phyloP scores from a whole-genome alignment of 305 asterid genomes.

The Fraxinus greggii region DNA sequence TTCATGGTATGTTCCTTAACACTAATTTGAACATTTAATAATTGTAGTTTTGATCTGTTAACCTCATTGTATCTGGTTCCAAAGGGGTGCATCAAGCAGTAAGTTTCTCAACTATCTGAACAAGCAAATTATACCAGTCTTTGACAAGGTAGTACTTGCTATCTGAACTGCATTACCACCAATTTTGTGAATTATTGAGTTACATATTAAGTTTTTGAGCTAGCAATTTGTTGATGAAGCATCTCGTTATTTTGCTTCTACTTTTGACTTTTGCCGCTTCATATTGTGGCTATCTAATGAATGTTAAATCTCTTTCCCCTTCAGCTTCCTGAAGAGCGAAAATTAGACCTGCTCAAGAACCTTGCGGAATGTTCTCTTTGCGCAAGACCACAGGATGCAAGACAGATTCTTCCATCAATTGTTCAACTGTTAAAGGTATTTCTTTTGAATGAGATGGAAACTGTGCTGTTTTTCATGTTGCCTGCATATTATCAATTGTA shows the following conservation, averaged over 20 bases:
- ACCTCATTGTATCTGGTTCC: constrained; percentile 27
- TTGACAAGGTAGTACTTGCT: constrained; percentile 71
- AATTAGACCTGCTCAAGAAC: constrained; percentile 73
- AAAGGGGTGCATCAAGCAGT: constrained; percentile 91
- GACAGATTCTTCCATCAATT: constrained; percentile 76
- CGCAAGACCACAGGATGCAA: constrained; percentile 83
- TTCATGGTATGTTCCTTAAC: constrained; percentile 47
- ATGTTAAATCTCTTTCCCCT: constrained; percentile 14
- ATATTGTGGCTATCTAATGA: constrained; percentile 24
- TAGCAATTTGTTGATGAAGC: neutral
- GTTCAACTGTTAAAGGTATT: constrained; percentile 88
- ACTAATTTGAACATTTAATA: constrained; percentile 2
- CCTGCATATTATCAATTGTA: constrained; percentile 8
- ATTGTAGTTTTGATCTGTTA: constrained; percentile 4
- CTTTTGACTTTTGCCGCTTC: neutral
- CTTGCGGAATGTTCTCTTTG: constrained; percentile 82
- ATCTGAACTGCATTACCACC: constrained; percentile 8
- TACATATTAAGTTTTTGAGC: constrained; percentile 1
- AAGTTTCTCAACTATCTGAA: constrained; percentile 77
- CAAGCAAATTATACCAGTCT: constrained; percentile 79
- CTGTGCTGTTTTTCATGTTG: neutral
- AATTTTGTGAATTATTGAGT: constrained; percentile 9
- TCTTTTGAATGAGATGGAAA: constrained; percentile 14
- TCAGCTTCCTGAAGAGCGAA: constrained; percentile 81
- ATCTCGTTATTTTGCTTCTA: constrained; percentile 12